phyloP scores from a whole-genome alignment of 805 yeast genomes.

The Candida coquimbonensis region DNA sequence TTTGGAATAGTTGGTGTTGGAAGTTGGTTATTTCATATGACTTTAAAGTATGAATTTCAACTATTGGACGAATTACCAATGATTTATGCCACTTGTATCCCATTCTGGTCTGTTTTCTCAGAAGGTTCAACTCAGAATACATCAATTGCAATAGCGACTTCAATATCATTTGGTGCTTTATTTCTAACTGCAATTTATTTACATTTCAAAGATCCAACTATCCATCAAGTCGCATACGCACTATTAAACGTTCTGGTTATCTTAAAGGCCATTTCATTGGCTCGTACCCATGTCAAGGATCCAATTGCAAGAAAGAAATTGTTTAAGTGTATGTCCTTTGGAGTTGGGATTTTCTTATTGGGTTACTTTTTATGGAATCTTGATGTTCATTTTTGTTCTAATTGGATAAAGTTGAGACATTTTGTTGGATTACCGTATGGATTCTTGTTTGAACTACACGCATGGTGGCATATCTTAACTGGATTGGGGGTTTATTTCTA shows the following conservation, averaged over 20 bases:
- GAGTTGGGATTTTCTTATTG: constrained; percentile 53
- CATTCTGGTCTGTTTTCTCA: constrained; percentile 77
- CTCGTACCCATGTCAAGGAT: constrained; percentile 47
- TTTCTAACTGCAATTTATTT: constrained; percentile 66
- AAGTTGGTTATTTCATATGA: constrained; percentile 95
- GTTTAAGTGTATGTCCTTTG: constrained; percentile 47
- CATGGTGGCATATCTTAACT: constrained; percentile 94
- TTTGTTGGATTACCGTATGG: constrained; percentile 79
- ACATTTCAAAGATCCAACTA: constrained; percentile 69
- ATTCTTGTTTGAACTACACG: constrained; percentile 81
- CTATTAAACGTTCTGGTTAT: constrained; percentile 69
- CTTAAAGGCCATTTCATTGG: constrained; percentile 46
- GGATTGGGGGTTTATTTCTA: constrained; percentile 86
- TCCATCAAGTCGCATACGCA: constrained; percentile 86
- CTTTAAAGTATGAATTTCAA: constrained; percentile 82
- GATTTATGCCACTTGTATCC: constrained; percentile 96
- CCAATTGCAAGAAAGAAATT: constrained; percentile 39
- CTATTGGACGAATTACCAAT: constrained; percentile 92
- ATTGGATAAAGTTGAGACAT: constrained; percentile 54
- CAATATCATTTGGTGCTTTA: constrained; percentile 47
- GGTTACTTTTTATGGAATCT: constrained; percentile 88
- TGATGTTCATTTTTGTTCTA: constrained; percentile 72
- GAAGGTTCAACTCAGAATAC: constrained; percentile 38
- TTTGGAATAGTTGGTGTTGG: constrained; percentile 90
- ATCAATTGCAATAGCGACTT: constrained; percentile 38